Conservation (phyloP, 1,284 basidiomycete species). For the Lentinus polychrous region DNA sequence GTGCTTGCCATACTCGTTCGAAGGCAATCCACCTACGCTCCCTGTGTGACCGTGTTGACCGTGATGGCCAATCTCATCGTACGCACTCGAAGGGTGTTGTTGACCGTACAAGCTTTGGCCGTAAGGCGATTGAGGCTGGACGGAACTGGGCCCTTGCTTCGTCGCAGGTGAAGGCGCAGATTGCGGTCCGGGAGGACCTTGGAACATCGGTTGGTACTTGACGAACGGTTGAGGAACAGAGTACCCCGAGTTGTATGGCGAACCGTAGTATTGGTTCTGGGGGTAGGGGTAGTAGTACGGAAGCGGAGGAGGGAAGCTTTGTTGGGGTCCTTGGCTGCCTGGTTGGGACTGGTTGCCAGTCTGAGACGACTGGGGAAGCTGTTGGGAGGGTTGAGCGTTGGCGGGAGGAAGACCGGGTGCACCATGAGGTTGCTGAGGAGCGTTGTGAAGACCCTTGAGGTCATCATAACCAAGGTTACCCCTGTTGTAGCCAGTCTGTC, state of each 20-base stretch:
- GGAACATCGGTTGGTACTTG: conserved; percentile 71
- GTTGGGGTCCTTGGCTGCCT: conserved; percentile 54
- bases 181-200: conserved; percentile 57
- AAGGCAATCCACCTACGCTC: conserved; percentile 42
- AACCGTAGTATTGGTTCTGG: conserved; percentile 67
- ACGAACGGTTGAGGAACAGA: conserved; percentile 62
- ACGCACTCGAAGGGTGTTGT: conserved; percentile 44
- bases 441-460: conserved; percentile 54
- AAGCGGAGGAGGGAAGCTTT: conserved; percentile 50
- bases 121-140: conserved; percentile 55
- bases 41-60: conserved; percentile 44
- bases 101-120: conserved; percentile 59
- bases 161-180: conserved; percentile 53
- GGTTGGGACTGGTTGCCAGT: conserved; percentile 47
- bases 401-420: conserved; percentile 44
- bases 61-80: conserved; percentile 62
- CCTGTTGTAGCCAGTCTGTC: conserved; percentile 49
- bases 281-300: conserved; percentile 66
- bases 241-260: conserved; percentile 66
- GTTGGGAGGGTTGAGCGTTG: conserved; percentile 44
- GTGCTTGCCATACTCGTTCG: conserved; percentile 57
- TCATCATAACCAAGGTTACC: conserved; percentile 62
- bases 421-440: conserved; percentile 47
- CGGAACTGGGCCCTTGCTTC: conserved; percentile 53
- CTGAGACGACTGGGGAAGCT: conserved; percentile 39